Percentiles rank a stretch among this genome's conserved stretches.
These are phyloP conservation scores for Dissophora ornata DNA, from an alignment of 192 early-diverging fungal species.

Conservation along the genomic window DNA sequence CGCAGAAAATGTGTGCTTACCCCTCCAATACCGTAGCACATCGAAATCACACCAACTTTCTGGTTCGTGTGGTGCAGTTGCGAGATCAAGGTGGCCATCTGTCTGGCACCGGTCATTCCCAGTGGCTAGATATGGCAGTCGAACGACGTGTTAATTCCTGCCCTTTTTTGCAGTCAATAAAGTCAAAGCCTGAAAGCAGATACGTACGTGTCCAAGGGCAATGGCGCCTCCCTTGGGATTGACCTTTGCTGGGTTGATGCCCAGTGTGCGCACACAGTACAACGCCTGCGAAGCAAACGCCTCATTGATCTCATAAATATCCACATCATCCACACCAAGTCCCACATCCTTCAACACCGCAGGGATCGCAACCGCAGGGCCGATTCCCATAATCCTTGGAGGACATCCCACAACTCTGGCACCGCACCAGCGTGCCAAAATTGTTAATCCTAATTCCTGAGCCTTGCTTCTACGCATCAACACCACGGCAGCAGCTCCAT, in stretches of 20 bases:
- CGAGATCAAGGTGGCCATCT: conserved; percentile 91
- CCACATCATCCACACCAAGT: conserved; percentile 79
- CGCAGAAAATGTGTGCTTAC: too few species aligned
- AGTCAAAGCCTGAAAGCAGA: too few species aligned
- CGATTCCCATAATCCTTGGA: conserved; percentile 96
- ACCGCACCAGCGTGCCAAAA: conserved; percentile 85
- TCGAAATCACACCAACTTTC: conserved; percentile 86
- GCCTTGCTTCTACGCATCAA: conserved; percentile 92
- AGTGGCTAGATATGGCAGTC: conserved; percentile 59
- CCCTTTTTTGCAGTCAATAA: too few species aligned
- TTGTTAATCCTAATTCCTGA: conserved; percentile 81
- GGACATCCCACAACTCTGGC: conserved; percentile 90
- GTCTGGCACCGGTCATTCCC: conserved; percentile 91
- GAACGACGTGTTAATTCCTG: too few species aligned
- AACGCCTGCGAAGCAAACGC: conserved; percentile 96
- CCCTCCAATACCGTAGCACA: conserved; percentile 91
- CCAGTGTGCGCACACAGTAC: conserved; percentile 88
- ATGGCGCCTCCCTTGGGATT: conserved; percentile 99
- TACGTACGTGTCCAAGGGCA: conserved; percentile 84
- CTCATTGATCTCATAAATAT: conserved; percentile 93
- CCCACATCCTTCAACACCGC: conserved; percentile 84
- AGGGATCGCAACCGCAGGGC: conserved; percentile 94
- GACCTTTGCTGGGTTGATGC: conserved; percentile 85
- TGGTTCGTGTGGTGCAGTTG: conserved; percentile 87
- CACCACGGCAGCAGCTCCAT: conserved; percentile 93